Conservation (phyloP, 1,139 yeast genomes). For the Geotrichum europaeum region DNA sequence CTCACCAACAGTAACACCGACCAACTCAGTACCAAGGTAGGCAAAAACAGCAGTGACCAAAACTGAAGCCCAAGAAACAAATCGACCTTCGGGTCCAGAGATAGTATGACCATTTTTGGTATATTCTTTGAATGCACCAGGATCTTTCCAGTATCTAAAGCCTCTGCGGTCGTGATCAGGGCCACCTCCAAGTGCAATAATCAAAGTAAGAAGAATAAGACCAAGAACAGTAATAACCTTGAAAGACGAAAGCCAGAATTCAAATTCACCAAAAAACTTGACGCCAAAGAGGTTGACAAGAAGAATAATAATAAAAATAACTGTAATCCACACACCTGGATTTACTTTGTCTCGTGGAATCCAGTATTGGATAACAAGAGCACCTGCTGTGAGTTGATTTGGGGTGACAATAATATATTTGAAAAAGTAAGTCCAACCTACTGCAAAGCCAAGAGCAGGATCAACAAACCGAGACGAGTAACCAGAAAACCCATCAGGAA, state of each 20-base stretch:
- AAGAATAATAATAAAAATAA: slow-evolving; percentile 55
- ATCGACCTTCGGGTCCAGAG: slow-evolving; percentile 43
- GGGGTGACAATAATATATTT: slow-evolving; percentile 63
- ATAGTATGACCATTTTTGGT: slow-evolving; percentile 26
- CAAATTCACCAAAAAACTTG: slow-evolving; percentile 58
- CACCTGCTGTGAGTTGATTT: slow-evolving; percentile 51
- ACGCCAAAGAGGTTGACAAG: slow-evolving; percentile 57
- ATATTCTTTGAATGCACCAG: slow-evolving; percentile 55
- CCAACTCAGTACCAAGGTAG: slow-evolving; percentile 73
- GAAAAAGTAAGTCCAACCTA: slow-evolving; percentile 60
- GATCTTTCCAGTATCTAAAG: slow-evolving; percentile 59
- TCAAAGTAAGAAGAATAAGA: slow-evolving; percentile 58
- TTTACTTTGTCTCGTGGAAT: slow-evolving; percentile 43
- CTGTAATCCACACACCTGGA: slow-evolving; percentile 67
- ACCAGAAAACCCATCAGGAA: slow-evolving; percentile 65
- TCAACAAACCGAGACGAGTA: slow-evolving; percentile 64
- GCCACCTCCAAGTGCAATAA: slow-evolving; percentile 71
- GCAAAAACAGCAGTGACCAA: slow-evolving; percentile 46
- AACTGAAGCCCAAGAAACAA: slow-evolving; percentile 60
- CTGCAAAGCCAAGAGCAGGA: slow-evolving; percentile 68
- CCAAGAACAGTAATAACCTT: slow-evolving; percentile 69
- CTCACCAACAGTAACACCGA: slow-evolving; percentile 72
- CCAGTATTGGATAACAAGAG: slow-evolving; percentile 60
- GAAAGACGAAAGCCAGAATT: slow-evolving; percentile 61
- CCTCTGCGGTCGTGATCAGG: slow-evolving; percentile 59